A percentile compares a stretch with the other conserved stretches of the same genome.
These are phyloP conservation scores for Tillandsia leiboldiana DNA, from an alignment of 176 grass and related monocot genomes.

Conservation along the genomic window DNA sequence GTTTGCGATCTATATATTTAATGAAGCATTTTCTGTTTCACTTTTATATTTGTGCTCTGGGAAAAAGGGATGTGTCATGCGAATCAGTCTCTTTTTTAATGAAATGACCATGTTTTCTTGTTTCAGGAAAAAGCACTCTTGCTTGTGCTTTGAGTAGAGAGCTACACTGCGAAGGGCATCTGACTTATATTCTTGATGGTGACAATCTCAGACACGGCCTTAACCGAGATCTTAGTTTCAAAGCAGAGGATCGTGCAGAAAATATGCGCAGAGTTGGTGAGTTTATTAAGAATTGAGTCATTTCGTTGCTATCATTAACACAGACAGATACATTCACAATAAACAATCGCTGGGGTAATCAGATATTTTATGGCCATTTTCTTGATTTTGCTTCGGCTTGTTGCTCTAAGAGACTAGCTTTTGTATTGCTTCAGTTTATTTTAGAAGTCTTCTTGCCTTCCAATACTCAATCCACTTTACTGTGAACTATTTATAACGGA, in stretches of 20 bases:
- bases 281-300: conserved; percentile 13
- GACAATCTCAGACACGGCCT: conserved; percentile 87
- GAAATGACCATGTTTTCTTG: conserved; percentile 16
- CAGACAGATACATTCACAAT: not conserved
- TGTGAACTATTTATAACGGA: not conserved
- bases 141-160: conserved; percentile 72
- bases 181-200: conserved; percentile 70
- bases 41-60: not conserved
- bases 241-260: conserved; percentile 75
- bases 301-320: not conserved
- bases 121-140: conserved; percentile 81
- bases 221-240: conserved; percentile 70
- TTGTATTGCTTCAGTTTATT: not conserved
- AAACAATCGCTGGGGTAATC: not conserved
- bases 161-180: conserved; percentile 58
- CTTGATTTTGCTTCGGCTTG: not conserved
- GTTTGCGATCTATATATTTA: not conserved
- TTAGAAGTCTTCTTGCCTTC: not conserved
- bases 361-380: not conserved
- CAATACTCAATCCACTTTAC: not conserved
- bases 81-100: conserved; percentile 13
- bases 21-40: conserved; percentile 1
- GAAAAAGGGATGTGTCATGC: not conserved
- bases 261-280: conserved; percentile 81
- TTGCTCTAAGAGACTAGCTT: not conserved